phyloP scores from a whole-genome alignment of 345 rosid genomes.

The Lenwebbia sp. region DNA sequence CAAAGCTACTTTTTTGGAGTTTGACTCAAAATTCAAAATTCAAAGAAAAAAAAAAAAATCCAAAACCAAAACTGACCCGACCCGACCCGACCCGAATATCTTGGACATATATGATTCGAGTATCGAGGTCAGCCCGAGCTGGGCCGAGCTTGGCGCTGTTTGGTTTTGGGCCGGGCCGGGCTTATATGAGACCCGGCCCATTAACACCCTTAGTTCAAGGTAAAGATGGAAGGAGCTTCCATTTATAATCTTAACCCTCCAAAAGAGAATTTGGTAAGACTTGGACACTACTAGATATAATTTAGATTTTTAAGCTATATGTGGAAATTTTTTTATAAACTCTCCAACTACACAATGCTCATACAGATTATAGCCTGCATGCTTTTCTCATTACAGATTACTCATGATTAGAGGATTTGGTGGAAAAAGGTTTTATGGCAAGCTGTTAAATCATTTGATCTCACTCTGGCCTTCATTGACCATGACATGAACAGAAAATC shows the following conservation, averaged over 20 bases:
- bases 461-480: too few relatives aligned
- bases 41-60: too few relatives aligned
- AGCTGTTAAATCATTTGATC: neutral
- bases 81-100: too few relatives aligned
- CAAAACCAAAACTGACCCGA: too few relatives aligned
- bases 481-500: neutral
- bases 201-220: too few relatives aligned
- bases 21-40: too few relatives aligned
- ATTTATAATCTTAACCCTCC: neutral
- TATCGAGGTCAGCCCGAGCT: too few relatives aligned
- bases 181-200: too few relatives aligned
- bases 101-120: too few relatives aligned
- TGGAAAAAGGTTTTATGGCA: neutral
- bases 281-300: neutral
- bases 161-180: too few relatives aligned
- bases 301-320: neutral
- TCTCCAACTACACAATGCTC: neutral
- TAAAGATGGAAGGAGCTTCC: neutral
- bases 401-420: neutral
- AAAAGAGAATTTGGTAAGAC: neutral
- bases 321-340: neutral
- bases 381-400: neutral
- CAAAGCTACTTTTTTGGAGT: too few relatives aligned
- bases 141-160: too few relatives aligned
- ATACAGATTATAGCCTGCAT: neutral